phyloP scores from a whole-genome alignment of 176 grass and related monocot species.

The Avena atlantica region DNA sequence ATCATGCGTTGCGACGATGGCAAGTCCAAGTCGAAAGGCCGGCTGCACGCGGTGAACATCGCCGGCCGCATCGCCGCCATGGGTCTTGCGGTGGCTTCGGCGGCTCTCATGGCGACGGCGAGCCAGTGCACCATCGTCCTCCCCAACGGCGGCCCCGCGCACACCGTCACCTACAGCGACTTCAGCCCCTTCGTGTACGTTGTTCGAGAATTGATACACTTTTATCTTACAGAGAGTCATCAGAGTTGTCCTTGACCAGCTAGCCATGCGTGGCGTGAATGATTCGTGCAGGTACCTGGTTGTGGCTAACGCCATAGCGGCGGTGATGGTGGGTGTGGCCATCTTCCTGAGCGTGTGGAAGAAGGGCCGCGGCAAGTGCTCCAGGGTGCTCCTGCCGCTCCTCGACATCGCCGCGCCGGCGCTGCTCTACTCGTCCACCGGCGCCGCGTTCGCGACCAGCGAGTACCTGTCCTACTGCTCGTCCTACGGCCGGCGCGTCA shows the following conservation, averaged over 20 bases:
- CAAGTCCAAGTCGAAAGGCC: slow-evolving; percentile 20
- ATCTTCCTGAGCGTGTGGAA: slow-evolving; percentile 53
- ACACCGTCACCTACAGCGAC: slow-evolving; percentile 51
- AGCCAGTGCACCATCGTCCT: slow-evolving; percentile 47
- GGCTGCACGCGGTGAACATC: background rate
- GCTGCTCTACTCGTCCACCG: slow-evolving; percentile 51
- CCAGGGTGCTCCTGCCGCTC: slow-evolving; percentile 31
- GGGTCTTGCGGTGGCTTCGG: slow-evolving; percentile 47
- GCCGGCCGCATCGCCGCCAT: slow-evolving; percentile 31
- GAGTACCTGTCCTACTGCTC: slow-evolving; percentile 48
- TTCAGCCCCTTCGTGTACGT: slow-evolving; percentile 43
- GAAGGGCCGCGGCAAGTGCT: slow-evolving; percentile 13
- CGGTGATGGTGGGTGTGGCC: slow-evolving; percentile 41
- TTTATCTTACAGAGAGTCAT: no score
- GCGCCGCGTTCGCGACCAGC: slow-evolving; percentile 35
- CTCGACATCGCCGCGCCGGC: slow-evolving; percentile 39
- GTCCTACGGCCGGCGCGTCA: slow-evolving; percentile 29
- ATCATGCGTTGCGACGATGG: slow-evolving; percentile 16
- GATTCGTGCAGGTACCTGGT: slow-evolving; percentile 40
- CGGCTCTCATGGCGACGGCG: slow-evolving; percentile 48
- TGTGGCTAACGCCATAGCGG: slow-evolving; percentile 37
- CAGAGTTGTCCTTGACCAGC: background rate
- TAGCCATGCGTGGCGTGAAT: background rate
- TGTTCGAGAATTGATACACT: no score
- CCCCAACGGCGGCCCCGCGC: slow-evolving; percentile 6